Evolutionary conservation across 1,284 basidiomycete genomes (phyloP).

Genomic region (Cutaneotrichosporon spelunceum): DNA sequence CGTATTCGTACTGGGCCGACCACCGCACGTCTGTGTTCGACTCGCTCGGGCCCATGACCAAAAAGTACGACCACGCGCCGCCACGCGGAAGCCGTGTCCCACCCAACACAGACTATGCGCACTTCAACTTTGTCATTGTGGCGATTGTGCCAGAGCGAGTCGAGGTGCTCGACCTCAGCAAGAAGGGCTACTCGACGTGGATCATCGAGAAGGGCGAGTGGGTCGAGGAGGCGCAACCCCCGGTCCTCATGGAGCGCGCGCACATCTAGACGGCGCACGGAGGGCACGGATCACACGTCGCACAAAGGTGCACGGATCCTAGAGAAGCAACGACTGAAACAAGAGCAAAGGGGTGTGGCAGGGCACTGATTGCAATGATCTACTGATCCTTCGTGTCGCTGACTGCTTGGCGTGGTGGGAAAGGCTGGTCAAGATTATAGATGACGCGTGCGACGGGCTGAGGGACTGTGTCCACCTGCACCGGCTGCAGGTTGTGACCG

Average conservation of each 20-base stretch:
- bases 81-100: conserved; percentile 5
- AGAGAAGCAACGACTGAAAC: neutral
- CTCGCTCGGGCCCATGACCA: neutral
- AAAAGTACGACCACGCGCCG: conserved; percentile 14
- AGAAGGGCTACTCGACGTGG: conserved; percentile 6
- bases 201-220: conserved; percentile 9
- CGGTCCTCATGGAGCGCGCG: conserved; percentile 3
- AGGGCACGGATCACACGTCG: too few relatives aligned
- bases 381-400: neutral
- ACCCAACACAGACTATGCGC: conserved; percentile 13
- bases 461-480: too few relatives aligned
- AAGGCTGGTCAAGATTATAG: too few relatives aligned
- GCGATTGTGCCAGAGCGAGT: conserved; percentile 13
- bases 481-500: too few relatives aligned
- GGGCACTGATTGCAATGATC: neutral
- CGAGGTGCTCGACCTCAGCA: conserved; percentile 11
- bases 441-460: too few relatives aligned
- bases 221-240: conserved; percentile 2
- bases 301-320: neutral
- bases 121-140: conserved; percentile 14
- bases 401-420: neutral
- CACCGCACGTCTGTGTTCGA: neutral
- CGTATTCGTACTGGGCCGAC: conserved; percentile 11
- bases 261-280: neutral
- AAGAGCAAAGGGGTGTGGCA: neutral